A percentile compares a stretch with the other conserved stretches of the same genome.
Conservation (phyloP, 1,284 basidiomycete genomes). For the Cryptococcus sp. region DNA sequence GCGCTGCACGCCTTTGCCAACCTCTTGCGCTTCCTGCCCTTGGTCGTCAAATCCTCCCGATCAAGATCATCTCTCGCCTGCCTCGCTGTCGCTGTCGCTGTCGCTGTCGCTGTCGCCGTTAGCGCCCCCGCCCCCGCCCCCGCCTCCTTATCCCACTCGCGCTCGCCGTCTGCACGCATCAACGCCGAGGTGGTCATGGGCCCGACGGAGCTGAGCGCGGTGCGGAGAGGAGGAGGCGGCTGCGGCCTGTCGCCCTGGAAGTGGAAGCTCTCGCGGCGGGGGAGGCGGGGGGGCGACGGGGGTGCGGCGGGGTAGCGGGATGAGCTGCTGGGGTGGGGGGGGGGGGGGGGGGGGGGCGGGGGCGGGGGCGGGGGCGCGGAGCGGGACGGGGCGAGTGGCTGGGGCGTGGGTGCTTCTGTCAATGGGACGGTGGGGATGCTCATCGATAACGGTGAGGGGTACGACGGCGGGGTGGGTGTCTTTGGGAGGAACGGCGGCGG, state of each 20-base stretch:
- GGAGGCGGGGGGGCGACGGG: too few species aligned
- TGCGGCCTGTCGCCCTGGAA: conserved; percentile 14
- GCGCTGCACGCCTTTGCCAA: conserved; percentile 50
- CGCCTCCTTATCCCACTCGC: not conserved
- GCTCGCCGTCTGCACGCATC: not conserved
- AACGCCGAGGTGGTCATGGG: not conserved
- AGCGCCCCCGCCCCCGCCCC: conserved; percentile 4
- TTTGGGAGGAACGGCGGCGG: too few species aligned
- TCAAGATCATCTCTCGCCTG: conserved; percentile 9
- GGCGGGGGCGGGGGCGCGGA: not conserved
- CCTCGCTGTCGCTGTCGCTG: not conserved
- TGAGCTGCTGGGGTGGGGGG: not conserved
- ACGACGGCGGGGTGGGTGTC: not conserved
- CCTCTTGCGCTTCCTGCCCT: conserved; percentile 48
- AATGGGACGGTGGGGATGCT: conserved; percentile 6
- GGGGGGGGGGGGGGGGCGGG: not conserved
- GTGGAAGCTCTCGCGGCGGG: conserved; percentile 14
- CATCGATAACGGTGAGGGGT: conserved; percentile 19
- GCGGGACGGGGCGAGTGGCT: not conserved
- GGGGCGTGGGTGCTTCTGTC: conserved; percentile 1
- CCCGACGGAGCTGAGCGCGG: conserved; percentile 7
- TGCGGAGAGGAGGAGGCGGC: conserved; percentile 13
- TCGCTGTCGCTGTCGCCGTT: not conserved
- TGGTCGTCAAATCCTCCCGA: conserved; percentile 48
- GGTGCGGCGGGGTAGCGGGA: not conserved